phyloP scores from a whole-genome alignment of 106 monocot genomes.

The Hemerocallis citrina region DNA sequence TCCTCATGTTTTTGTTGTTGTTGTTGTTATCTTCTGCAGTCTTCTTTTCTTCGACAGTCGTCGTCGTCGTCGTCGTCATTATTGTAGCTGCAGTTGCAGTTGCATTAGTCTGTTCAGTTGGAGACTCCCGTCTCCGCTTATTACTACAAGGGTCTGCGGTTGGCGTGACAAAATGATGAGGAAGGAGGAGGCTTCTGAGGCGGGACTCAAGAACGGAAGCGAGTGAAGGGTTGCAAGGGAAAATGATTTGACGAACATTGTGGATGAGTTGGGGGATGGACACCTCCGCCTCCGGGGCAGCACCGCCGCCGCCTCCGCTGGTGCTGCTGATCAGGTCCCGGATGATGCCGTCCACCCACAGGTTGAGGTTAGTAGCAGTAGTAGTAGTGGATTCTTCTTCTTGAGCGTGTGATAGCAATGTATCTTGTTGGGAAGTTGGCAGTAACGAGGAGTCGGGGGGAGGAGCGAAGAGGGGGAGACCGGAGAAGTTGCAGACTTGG shows the following conservation, averaged over 20 bases:
- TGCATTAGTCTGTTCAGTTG: too few relatives aligned
- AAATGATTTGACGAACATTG: conserved; percentile 83
- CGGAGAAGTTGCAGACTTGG: conserved; percentile 50
- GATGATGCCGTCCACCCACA: conserved; percentile 80
- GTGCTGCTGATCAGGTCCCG: conserved; percentile 61
- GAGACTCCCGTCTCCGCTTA: conserved; percentile 18
- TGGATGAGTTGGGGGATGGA: conserved; percentile 75
- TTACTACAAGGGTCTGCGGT: too few relatives aligned
- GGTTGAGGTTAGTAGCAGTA: too few relatives aligned
- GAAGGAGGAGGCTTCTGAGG: conserved; percentile 69
- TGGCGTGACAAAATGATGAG: too few relatives aligned
- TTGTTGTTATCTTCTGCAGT: conserved; percentile 13
- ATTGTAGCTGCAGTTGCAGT: too few relatives aligned
- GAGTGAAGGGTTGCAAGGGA: conserved; percentile 82
- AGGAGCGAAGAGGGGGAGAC: conserved; percentile 58
- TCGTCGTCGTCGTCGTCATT: conserved; percentile 5
- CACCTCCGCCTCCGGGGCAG: conserved; percentile 35
- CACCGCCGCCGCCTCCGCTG: too few relatives aligned
- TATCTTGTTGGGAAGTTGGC: too few relatives aligned
- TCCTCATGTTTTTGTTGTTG: conserved; percentile 43
- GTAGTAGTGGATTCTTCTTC: too few relatives aligned
- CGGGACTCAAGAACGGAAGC: conserved; percentile 71
- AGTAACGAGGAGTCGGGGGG: not conserved
- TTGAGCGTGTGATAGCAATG: too few relatives aligned
- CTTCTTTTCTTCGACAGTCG: conserved; percentile 22